Percentiles rank a stretch among this genome's conserved stretches.
Conservation (phyloP, 208 protist species). For the Trypanosoma lewisi region DNA sequence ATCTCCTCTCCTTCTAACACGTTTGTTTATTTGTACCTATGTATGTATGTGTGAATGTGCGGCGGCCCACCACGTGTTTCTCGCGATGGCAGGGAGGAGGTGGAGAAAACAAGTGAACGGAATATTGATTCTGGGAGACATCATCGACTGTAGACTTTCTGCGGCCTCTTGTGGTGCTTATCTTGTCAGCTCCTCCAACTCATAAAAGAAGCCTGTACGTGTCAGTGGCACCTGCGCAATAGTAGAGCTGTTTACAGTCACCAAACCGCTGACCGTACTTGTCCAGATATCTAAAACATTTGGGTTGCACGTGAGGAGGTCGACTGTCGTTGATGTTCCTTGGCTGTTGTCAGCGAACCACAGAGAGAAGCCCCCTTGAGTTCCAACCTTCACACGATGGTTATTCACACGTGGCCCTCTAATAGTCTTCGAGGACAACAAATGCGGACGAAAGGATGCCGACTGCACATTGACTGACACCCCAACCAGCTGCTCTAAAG, state of each 20-base stretch:
- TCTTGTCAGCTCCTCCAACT: slow-evolving; percentile 30
- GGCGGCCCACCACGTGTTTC: too few relatives aligned
- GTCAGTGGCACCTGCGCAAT: slow-evolving; percentile 63
- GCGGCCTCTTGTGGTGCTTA: slow-evolving; percentile 39
- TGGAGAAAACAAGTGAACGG: neutral
- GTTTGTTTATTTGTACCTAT: neutral
- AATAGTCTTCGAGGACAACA: slow-evolving; percentile 42
- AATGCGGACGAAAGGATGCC: slow-evolving; percentile 51
- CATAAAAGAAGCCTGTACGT: slow-evolving; percentile 11
- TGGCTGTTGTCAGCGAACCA: slow-evolving; percentile 61
- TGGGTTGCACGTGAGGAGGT: slow-evolving; percentile 67
- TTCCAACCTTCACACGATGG: slow-evolving; percentile 52
- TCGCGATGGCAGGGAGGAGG: too few relatives aligned
- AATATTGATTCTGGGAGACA: neutral
- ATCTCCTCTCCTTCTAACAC: slow-evolving; percentile 9
- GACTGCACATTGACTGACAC: slow-evolving; percentile 44
- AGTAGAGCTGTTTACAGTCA: slow-evolving; percentile 81
- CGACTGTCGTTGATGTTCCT: slow-evolving; percentile 35
- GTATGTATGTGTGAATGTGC: neutral
- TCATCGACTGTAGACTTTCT: slow-evolving; percentile 4
- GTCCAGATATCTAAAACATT: slow-evolving; percentile 80
- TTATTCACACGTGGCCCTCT: slow-evolving; percentile 60
- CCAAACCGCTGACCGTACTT: slow-evolving; percentile 60
- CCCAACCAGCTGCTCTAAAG: slow-evolving; percentile 63
- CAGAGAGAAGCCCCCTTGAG: slow-evolving; percentile 62